Evolutionary conservation across 129 eudicot species (phyloP), one percentile per base, ranked within the genome.

Genomic region (Solidago caesia): DNA sequence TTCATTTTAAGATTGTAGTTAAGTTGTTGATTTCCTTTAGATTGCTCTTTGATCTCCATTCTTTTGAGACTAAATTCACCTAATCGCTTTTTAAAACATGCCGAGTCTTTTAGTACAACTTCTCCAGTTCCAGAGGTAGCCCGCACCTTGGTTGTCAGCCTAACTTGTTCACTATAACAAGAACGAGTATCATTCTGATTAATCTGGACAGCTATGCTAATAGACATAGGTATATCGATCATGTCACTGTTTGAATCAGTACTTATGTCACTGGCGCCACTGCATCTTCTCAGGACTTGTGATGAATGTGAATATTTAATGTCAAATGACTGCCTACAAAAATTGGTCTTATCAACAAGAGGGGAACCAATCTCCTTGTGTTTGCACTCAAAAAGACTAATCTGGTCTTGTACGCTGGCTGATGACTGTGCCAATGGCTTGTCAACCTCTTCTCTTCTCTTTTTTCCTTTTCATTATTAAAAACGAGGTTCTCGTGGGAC

Each of bases 321-420:
- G 51, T 43, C 70, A 15, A 29, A 43, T 7, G 53, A 14, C 4
- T 43, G 52, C 70, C 52, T 44, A 65, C 53, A 16, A 65, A 44
- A 14, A 33, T 65, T 4, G 8, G 13, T n/a, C 39, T 15, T 45
- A 15, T 5, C 8, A 44, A 43, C 48, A 44, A 2, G 4, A 12
- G 70, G 12, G n/a, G 70, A 66, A 43, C 41, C 39, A 8, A 16
- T 43, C 71, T 66, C 53, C 33, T 65, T 43, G 33, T 44, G 71
- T 43, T 66, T 66, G 49, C 42, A 44, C 39, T 66, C 71, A 43
- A 66, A 66, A 3, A 66, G 55, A 15, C 1, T 44, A n/a, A 66
- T 66, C 4, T 14, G 71, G 71, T 66, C 71, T 66, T 44, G 71
- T 39, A 66, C 71, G 15, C 55, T 44, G 44, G 41, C 12, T 43